A percentile compares a stretch with the other conserved stretches of the same genome.
These are phyloP conservation scores for Coniferiporia weirii DNA, from an alignment of 1,284 basidiomycete genomes.

Conservation along the genomic window DNA sequence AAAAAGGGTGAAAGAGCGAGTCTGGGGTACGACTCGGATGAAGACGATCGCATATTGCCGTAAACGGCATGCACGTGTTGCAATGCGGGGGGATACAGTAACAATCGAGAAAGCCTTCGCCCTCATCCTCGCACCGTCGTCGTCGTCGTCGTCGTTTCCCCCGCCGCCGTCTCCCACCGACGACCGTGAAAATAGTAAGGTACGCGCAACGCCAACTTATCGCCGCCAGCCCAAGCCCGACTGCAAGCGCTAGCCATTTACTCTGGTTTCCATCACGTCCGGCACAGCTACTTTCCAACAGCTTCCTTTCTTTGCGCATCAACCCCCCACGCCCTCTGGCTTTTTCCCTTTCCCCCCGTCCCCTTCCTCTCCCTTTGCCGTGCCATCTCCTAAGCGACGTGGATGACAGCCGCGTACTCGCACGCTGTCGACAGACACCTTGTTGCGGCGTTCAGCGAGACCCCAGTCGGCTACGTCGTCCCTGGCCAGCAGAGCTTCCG, in stretches of 20 bases:
- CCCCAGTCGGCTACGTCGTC: background rate
- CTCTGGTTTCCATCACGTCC: background rate
- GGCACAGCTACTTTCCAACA: background rate
- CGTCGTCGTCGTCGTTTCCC: background rate
- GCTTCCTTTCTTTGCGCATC: conserved; percentile 1
- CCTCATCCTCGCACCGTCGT: background rate
- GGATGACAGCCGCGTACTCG: conserved; percentile 6
- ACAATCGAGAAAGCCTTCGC: background rate
- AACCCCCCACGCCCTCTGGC: background rate
- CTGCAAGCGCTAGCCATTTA: background rate
- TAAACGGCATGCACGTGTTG: background rate
- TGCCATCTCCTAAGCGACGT: background rate
- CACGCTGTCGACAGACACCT: conserved; percentile 1
- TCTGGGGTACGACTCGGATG: background rate
- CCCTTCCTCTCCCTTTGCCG: background rate
- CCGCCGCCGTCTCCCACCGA: background rate
- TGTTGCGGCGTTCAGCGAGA: background rate
- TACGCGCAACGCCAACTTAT: too few relatives aligned
- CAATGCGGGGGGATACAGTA: background rate
- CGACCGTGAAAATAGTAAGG: background rate
- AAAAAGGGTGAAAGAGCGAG: background rate
- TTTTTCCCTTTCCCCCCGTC: background rate
- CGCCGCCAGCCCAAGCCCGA: too few relatives aligned
- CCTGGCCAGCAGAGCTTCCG: background rate
- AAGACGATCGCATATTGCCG: background rate